Base-by-base conservation (phyloP, 2,329 filamentous ascomycete species). In the Capronia epimyces region DNA sequence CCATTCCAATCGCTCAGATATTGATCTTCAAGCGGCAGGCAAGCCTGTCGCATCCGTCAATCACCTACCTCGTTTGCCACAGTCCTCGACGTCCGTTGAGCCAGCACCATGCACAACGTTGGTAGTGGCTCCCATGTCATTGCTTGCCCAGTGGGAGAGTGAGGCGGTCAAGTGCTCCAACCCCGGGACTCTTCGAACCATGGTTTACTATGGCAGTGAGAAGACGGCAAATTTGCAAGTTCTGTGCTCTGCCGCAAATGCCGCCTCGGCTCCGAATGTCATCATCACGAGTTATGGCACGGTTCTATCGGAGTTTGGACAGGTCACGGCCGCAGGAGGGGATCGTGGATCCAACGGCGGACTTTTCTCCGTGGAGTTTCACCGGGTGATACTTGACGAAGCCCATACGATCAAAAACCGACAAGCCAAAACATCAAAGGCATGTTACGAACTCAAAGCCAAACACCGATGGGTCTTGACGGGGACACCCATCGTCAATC, bases 111-210 rank as follows among this genome's bases (percentile, higher is more conserved):
- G 85, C 64, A 97, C 93, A 0, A 98, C 93, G 0, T 73, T 98
- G 2, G 91, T 98, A 0, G 79, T 98, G n/a, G 93, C 93, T 0
- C 93, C 93, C 1, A 97, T 96, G 83, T 97, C 93, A 8, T 75
- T 98, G 2, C 77, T 98, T n/a, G 81, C 91, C 0, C 93, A 98
- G 66, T 98, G 93, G 93, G 87, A 95, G 61, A 95, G 88, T 63
- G 93, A 98, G 71, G 88, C 90, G 0, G 82, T 90, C 61, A 95
- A 91, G 63, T 90, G 93, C 0, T 97, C 91, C 0, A 84, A 84
- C 56, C 78, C 86, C 9, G 90, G 89, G 2, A 87, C 87, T 0
- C 71, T 97, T 67, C 94, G 84, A 65, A 83, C 83, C 3, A 80
- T 95, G 63, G 80, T 98, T 10, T 98, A 98, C 69, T 97, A 98